A percentile compares a stretch with the other conserved stretches of the same genome.
These are phyloP conservation scores for Erysiphe pulchra DNA, from an alignment of 2,329 filamentous ascomycete genomes.

Conservation along the genomic window DNA sequence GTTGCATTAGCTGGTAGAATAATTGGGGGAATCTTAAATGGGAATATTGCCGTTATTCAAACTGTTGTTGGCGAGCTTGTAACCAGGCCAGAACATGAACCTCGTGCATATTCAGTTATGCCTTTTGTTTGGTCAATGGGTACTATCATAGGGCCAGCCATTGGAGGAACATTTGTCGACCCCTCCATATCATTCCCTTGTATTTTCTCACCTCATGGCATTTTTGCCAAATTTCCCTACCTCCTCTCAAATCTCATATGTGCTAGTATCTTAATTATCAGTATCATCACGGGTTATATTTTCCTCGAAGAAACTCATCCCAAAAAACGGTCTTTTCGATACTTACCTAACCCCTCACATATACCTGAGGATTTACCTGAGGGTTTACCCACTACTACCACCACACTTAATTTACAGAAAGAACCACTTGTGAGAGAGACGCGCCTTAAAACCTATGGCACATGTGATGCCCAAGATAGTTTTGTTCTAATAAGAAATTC, in stretches of 20 bases:
- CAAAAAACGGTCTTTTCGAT: conserved; percentile 35
- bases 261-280: conserved; percentile 45
- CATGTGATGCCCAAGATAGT: neutral
- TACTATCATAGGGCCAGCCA: conserved; percentile 67
- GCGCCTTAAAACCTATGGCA: neutral
- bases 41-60: conserved; percentile 63
- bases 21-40: conserved; percentile 62
- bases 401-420: conserved; percentile 20
- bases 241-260: conserved; percentile 77
- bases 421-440: neutral
- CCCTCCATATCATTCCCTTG: conserved; percentile 50
- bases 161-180: conserved; percentile 67
- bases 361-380: neutral
- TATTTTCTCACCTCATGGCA: conserved; percentile 35
- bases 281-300: conserved; percentile 57
- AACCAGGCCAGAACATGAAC: conserved; percentile 62
- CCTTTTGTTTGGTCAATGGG: conserved; percentile 85
- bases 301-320: conserved; percentile 77
- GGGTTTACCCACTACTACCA: conserved; percentile 12
- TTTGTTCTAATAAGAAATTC: neutral
- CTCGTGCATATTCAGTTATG: conserved; percentile 73
- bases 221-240: conserved; percentile 65
- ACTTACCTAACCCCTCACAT: neutral
- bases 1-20: conserved; percentile 51
- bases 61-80: conserved; percentile 85